Evolutionary conservation across 73 alveolate species (phyloP), one percentile per base, ranked within the genome.

Genomic region (Diophrys appendiculata): DNA sequence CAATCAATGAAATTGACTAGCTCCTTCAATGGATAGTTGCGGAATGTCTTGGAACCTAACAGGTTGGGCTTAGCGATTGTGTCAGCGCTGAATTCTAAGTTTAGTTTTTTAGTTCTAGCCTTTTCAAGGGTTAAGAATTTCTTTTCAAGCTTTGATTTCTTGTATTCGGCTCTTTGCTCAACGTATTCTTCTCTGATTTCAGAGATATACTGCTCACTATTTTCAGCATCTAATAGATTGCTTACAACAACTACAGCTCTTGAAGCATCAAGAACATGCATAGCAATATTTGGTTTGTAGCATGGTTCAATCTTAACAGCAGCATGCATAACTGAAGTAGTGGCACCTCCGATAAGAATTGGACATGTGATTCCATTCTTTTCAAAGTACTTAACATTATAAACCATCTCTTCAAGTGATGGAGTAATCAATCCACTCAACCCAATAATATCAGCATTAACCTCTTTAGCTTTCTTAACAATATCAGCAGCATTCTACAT

Each of bases 341-440:
- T 90, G 31, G 98, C 98, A 23, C 98, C 98, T 0, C 98, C 98
- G 65, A 93, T 93, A 43, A 93, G 54, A 43, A 93, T 78, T 43
- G 98, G 98, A 32, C 90, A 54, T 0, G 30, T 80, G 26, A 90
- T 54, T 55, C 89, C 89, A 0, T 73, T 65, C 67, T 78, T 81
- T 22, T 81, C 30, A 73, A 90, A 69, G 65, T 90, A 87, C 71
- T 81, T 86, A 1, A 94, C 93, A 52, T 86, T 79, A 73, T 73
- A 90, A 30, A 90, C 96, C 98, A 93, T 93, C 74, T 93, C 96
- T 35, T 93, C 98, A 52, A 93, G 78, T 18, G 95, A 85, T 0
- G 98, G 98, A 22, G 98, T 93, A 86, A 93, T 93, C 68, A 93
- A 84, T 34, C 98, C 98, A 1, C 94, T 82, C 29, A 92, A 82